Evolutionary conservation across 2,329 filamentous ascomycete species (phyloP), one percentile per base, ranked within the genome.

Genomic region (Cladosporium velox): DNA sequence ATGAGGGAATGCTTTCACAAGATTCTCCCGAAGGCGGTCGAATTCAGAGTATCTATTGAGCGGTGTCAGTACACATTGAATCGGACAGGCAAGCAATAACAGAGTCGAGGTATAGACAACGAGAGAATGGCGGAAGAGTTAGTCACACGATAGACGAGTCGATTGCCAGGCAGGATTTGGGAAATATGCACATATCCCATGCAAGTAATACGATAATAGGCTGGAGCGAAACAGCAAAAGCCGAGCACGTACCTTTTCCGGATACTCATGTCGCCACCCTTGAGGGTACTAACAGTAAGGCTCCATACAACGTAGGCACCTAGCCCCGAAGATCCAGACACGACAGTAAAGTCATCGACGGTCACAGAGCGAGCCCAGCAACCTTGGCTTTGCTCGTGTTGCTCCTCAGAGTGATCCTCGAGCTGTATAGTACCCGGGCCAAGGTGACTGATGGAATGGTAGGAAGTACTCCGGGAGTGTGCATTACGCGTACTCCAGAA

Each of bases 271-370:
- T 67, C 72, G 70, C 70, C 78, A 72, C 71, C 92, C 78, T 88
- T 90, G 60, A 98, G 81, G 3, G 93, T 97, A 77, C 95, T 89
- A 54, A 99, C 91, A 58, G 85, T 88, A 73, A 95, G 93, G 75
- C 92, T 95, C 91, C 92, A 99, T 8, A 97, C 93, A 1, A 97
- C 92, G 80, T 98, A 99, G 1, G 93, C 91, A n/a, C 94, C 94
- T 58, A 89, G 80, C 6, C 85, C 85, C 4, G 84, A 80, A 61
- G 81, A 84, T 10, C 86, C 87, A 67, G 83, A 82, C 34, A 90
- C 83, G 69, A 90, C 81, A 38, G 85, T 83, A 78, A 88, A 84
- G 73, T 88, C 86, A 65, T 88, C 84, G 62, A 90, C 86, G 7
- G 82, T 80, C 49, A 89, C 87, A 65, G 83, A 83, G 61, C 82